phyloP scores from a whole-genome alignment of 345 rosid genomes.

The Acer campestre region DNA sequence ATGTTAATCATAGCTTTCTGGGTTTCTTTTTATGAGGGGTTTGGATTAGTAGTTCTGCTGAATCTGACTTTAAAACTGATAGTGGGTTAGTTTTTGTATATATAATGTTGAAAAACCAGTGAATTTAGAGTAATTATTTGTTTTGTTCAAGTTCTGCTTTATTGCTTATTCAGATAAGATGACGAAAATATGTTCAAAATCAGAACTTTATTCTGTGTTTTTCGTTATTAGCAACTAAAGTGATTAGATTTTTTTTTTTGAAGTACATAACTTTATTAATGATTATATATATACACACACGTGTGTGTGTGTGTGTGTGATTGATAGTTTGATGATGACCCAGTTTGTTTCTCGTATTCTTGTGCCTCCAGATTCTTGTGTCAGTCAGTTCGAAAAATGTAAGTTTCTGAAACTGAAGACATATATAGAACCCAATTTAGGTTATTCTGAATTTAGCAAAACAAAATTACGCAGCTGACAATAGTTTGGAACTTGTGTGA shows the following conservation, averaged over 20 bases:
- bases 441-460: background rate
- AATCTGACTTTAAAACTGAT: background rate
- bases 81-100: background rate
- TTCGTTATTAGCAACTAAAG: background rate
- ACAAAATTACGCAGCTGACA: background rate
- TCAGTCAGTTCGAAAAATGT: constrained; percentile 4
- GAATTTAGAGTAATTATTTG: background rate
- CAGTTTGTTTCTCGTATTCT: background rate
- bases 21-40: background rate
- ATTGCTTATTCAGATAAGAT: background rate
- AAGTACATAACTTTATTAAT: background rate
- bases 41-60: background rate
- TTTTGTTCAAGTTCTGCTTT: background rate
- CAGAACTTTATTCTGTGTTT: background rate
- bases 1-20: background rate
- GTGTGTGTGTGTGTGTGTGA: no score
- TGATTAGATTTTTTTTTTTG: background rate
- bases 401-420: constrained; percentile 5
- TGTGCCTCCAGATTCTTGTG: background rate
- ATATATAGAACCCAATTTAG: background rate
- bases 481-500: background rate
- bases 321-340: background rate
- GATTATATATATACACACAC: background rate
- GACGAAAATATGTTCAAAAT: background rate
- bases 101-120: background rate